These are phyloP conservation scores for Brassica hybrid DNA, from an alignment of 441 rosid species.

Conservation along the genomic window DNA sequence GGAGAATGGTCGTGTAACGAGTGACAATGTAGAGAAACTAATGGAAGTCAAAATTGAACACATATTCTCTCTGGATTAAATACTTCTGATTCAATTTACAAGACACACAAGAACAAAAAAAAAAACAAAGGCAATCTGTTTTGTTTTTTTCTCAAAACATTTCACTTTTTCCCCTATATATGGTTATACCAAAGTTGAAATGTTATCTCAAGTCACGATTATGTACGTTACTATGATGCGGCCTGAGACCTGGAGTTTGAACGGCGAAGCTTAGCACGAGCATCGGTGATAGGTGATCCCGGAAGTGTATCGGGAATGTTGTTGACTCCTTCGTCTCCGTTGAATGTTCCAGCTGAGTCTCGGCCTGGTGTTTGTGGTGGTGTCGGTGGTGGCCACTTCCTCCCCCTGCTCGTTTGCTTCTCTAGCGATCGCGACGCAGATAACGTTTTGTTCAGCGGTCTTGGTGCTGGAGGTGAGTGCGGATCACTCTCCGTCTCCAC, in stretches of 20 bases:
- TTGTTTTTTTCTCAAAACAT: slow-evolving; percentile 21
- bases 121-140: background rate
- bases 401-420: slow-evolving; percentile 44
- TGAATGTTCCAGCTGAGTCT: slow-evolving; percentile 28
- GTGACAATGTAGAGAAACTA: slow-evolving; percentile 31
- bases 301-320: slow-evolving; percentile 29
- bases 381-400: slow-evolving; percentile 43
- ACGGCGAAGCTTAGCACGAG: slow-evolving; percentile 62
- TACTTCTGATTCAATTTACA: slow-evolving; percentile 41
- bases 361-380: background rate
- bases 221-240: slow-evolving; percentile 35
- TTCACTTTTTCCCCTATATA: slow-evolving; percentile 20
- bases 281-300: slow-evolving; percentile 40
- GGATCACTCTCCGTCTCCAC: slow-evolving; percentile 39
- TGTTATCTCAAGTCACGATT: background rate
- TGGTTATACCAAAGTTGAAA: slow-evolving; percentile 7
- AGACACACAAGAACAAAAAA: background rate
- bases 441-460: slow-evolving; percentile 36
- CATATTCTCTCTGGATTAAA: slow-evolving; percentile 31
- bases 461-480: slow-evolving; percentile 29
- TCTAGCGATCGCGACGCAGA: slow-evolving; percentile 29
- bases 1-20: slow-evolving; percentile 8
- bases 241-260: slow-evolving; percentile 46
- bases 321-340: slow-evolving; percentile 36
- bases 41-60: slow-evolving; percentile 26